phyloP scores from a whole-genome alignment of 106 monocot species.

The Dendrobium chrysotoxum region DNA sequence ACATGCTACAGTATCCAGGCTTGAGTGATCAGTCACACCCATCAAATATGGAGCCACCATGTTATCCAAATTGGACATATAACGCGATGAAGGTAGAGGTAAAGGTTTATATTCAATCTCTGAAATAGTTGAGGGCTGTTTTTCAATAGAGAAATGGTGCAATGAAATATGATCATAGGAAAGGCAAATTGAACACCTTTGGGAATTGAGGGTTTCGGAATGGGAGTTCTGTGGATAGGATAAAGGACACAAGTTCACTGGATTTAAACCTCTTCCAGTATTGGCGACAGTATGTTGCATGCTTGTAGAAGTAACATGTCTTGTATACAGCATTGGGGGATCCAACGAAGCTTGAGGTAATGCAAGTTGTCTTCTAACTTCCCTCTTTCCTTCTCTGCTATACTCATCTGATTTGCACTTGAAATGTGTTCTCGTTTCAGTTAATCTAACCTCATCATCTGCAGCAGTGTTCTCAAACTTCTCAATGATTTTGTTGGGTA shows the following conservation, averaged over 20 bases:
- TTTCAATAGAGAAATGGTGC: background rate
- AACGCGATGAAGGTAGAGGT: background rate
- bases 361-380: background rate
- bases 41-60: background rate
- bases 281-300: background rate
- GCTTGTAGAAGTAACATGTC: too few species aligned
- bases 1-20: background rate
- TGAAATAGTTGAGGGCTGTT: background rate
- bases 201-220: background rate
- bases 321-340: background rate
- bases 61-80: background rate
- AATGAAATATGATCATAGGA: background rate
- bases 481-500: background rate
- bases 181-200: background rate
- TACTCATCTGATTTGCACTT: background rate
- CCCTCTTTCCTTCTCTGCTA: background rate
- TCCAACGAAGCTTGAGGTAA: background rate
- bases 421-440: background rate
- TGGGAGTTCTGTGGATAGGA: background rate
- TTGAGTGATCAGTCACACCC: background rate
- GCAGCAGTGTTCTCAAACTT: background rate
- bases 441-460: background rate
- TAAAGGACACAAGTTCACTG: background rate
- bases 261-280: slow-evolving; percentile 3
- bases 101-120: background rate